Evolutionary conservation across 2,329 filamentous ascomycete species (phyloP).

Genomic region (Aspergillus sclerotialis): DNA sequence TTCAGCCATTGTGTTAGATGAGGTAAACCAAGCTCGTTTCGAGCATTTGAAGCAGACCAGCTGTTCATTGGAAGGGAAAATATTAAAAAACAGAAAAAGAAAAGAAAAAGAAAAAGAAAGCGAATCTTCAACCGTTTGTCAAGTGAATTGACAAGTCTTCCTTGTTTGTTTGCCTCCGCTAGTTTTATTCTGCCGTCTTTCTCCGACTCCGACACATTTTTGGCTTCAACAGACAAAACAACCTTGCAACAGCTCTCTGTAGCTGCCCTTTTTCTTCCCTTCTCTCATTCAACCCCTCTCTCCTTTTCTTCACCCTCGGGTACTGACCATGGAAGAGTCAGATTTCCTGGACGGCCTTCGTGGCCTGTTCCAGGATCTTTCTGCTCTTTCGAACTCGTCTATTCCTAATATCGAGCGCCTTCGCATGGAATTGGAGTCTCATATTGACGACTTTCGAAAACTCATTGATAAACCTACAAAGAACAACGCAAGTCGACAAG

Average conservation of each 20-base stretch:
- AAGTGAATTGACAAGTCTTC: neutral
- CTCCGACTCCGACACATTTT: slow-evolving; percentile 30
- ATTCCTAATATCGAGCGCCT: slow-evolving; percentile 64
- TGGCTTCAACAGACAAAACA: slow-evolving; percentile 26
- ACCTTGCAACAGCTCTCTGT: slow-evolving; percentile 20
- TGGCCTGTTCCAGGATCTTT: slow-evolving; percentile 77
- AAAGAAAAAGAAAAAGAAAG: no score
- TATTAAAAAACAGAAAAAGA: neutral
- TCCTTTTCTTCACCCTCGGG: slow-evolving; percentile 20
- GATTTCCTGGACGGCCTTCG: slow-evolving; percentile 70
- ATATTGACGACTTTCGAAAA: slow-evolving; percentile 60
- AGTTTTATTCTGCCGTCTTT: no score
- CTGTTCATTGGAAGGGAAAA: neutral
- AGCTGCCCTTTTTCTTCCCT: slow-evolving; percentile 7
- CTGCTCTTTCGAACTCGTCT: slow-evolving; percentile 65
- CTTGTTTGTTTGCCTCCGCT: no score
- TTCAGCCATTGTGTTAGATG: slow-evolving; percentile 30
- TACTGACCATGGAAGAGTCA: slow-evolving; percentile 59
- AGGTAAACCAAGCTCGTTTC: neutral
- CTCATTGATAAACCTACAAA: slow-evolving; percentile 69
- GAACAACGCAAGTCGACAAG: slow-evolving; percentile 67
- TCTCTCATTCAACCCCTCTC: slow-evolving; percentile 19
- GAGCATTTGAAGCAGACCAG: neutral
- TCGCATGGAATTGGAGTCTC: slow-evolving; percentile 57
- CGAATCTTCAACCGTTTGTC: neutral